Evolutionary conservation across 495 filamentous ascomycete species (phyloP), one percentile per base, ranked within the genome.

Genomic region (Penicillium roqueforti): DNA sequence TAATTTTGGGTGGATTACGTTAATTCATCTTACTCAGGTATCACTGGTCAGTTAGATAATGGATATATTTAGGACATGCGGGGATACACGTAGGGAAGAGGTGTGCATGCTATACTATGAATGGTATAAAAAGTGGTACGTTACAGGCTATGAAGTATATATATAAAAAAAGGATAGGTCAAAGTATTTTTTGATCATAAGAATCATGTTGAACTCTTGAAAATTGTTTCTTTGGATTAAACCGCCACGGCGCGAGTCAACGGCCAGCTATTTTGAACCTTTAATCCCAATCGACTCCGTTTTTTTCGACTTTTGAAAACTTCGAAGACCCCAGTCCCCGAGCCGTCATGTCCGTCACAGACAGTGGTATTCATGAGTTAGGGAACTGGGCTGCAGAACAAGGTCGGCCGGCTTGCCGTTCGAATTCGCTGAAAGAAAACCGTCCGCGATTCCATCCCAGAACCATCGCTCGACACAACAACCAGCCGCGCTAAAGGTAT

Each of bases 161-260:
- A n/a, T 40, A 25, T 34, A 25, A 37, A 58, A 56, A 46, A 58
- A 55, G 14, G 32, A 41, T 65, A 54, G 47, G 49, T 52, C 38
- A 43, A 41, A 52, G 29, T 43, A 43, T 52, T 52, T 52, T 48
- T 52, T 52, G 38, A 64, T 66, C 59, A 61, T 70, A 64, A 66
- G 60, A 52, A 68, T 64, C 65, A 67, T 69, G 58, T 65, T 70
- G 66, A 73, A 72, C 67, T 67, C 66, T 68, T 67, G 61, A 68
- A 69, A 68, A 66, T 63, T 70, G 67, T 66, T 70, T 65, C 58
- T 65, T 75, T 73, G 71, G 67, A 74, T 76, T 74, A 73, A 74
- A 71, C 68, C 72, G 74, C 74, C 74, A 76, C 71, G 71, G 72
- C 66, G 69, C 68, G 68, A 75, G 67, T 65, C 63, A 72, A 66